Evolutionary conservation across 805 yeast species (phyloP), one percentile per base, ranked within the genome.

Genomic region (Hanseniaspora mollemarum): DNA sequence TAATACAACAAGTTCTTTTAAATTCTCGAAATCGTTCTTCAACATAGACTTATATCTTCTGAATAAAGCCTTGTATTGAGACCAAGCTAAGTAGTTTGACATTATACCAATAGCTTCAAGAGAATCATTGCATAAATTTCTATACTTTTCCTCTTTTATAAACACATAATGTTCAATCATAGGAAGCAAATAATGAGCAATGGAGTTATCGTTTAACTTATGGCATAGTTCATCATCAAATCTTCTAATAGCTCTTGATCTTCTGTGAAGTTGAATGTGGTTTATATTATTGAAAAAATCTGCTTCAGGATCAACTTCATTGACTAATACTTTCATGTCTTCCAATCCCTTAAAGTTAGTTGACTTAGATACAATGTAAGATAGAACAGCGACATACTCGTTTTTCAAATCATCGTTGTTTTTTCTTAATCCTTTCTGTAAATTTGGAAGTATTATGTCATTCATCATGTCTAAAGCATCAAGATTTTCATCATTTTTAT

Each of bases 251-350:
- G 97, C 95, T 58, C 87, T 74, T 63, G 83, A 87, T 58, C 96
- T 81, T 67, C 94, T 77, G 60, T 82, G 87, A 9, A 82, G 59
- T 67, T 90, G 98, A 33, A 90, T 79, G 63, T 90, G 96, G 54
- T 73, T 74, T 43, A 92, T 72, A 58, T 87, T 87, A 39, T 67
- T 62, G 65, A 86, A 86, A 60, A 86, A 83, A 63, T 86, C 81
- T 3, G 87, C 83, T 58, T 87, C 96, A 33, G 81, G 90, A 58
- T 87, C 94, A 38, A 80, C 81, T 46, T 74, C 71, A 58, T 69
- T 73, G 1, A 81, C 64, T 36, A 90, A 66, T 1, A 75, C 70
- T 52, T 75, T 73, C 87, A 88, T 72, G 57, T 83, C 90, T 22
- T 70, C 67, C 33, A 87, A 67, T 2, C 76, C 86, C 3, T 67